Percentiles rank a stretch among this genome's conserved stretches.
Conservation (phyloP, 1,284 basidiomycete species). For the Tylopilus orsonianus region DNA sequence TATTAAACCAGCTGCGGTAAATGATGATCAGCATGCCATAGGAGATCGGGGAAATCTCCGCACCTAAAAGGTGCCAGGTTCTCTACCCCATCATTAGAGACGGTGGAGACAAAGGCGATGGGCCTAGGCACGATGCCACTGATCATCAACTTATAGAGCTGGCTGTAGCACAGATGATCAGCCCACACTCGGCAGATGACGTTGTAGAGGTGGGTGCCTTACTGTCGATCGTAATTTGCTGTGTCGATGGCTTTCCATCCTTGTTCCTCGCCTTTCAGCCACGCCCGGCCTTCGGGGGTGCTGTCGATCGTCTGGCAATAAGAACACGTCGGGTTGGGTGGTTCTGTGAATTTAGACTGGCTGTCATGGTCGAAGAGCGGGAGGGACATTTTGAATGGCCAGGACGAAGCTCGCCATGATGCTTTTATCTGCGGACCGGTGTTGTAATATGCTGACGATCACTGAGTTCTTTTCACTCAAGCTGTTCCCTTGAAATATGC, state of each 20-base stretch:
- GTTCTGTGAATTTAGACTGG: conserved; percentile 38
- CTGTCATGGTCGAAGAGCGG: conserved; percentile 20
- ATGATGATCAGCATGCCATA: conserved; percentile 2
- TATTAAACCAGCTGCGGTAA: conserved; percentile 51
- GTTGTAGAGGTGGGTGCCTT: conserved; percentile 23
- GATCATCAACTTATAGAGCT: conserved; percentile 50
- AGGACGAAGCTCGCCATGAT: too few relatives aligned
- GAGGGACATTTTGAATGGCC: conserved; percentile 23
- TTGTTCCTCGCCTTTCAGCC: conserved; percentile 49
- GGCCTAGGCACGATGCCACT: conserved; percentile 67
- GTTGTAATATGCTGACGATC: too few relatives aligned
- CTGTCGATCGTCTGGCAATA: conserved; percentile 52
- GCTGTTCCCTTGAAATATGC: too few relatives aligned
- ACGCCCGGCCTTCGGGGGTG: conserved; percentile 47
- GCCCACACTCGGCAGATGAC: neutral
- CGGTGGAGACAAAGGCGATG: conserved; percentile 66
- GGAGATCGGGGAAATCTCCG: neutral
- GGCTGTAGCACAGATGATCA: conserved; percentile 6
- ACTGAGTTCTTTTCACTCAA: too few relatives aligned
- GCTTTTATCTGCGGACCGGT: too few relatives aligned
- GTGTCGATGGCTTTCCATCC: conserved; percentile 62
- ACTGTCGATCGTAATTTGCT: conserved; percentile 46
- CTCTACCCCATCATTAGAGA: conserved; percentile 48
- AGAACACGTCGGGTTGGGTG: conserved; percentile 59
- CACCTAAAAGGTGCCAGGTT: conserved; percentile 66